Base-by-base conservation (phyloP, 2,329 filamentous ascomycete genomes). In the Aureobasidium mangrovei region DNA sequence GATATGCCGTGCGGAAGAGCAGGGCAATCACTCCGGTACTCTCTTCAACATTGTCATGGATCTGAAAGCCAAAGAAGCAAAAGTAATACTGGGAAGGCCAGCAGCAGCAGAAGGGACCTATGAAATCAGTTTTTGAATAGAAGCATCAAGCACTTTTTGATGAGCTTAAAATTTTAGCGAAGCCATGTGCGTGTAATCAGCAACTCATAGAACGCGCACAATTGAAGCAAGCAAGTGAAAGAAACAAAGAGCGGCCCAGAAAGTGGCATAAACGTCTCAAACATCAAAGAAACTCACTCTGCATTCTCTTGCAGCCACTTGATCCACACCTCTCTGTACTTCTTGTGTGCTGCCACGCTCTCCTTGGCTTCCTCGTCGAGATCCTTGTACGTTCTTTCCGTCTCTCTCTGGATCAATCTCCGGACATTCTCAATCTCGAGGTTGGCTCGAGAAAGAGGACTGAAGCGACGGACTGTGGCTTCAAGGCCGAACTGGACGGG, bases 41-140 rank as follows among this genome's bases (percentile, higher is more conserved):
- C 48, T 71, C 47, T 71, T 71, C 54, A 69, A 67, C 41, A 69
- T 70, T 33, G 61, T 70, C 9, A 69, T 70, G 68, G 66, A 70
- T 56, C 58, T 70, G 58, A 57, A 60, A 46, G 57, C 31, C 43
- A 63, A 48, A 57, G 57, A 54, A 40, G 68, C 66, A 31, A 57
- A 51, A 9, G 64, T 70, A 7, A 62, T 56, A 4, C 7, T 70
- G 18, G 69, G 69, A 0, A 60, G 68, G 42, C 69, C 69, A 3
- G 58, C 58, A 1, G 61, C 60, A 29, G 60, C 64, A 3, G 64
- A 64, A 33, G 64, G 67, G 39, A 38, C 53, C 29, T 54, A 65
- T 38, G 56, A 63, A n/a, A 43, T 66, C 10, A 38, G 49, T 35
- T 36, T 64, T 57, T 55, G 18, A 18, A 18, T 18, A 18, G 18